Conservation (phyloP, 257 asterid species). For the Catharanthus roseus region DNA sequence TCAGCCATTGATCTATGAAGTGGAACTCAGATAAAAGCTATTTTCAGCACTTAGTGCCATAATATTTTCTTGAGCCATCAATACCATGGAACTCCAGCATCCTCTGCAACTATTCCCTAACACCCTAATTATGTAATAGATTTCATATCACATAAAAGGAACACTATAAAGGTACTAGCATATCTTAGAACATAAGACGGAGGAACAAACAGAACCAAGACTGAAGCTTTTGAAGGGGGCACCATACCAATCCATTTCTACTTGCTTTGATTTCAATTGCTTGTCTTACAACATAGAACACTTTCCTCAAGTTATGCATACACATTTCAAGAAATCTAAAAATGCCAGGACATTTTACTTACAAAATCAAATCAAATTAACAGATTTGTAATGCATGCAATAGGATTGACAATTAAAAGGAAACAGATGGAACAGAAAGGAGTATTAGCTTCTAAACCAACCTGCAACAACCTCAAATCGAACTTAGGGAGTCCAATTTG, state of each 20-base stretch:
- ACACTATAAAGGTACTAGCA: background rate
- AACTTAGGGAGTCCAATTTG: slow-evolving; percentile 77
- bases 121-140: background rate
- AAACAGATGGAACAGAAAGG: background rate
- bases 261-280: too few species aligned
- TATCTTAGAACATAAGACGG: background rate
- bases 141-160: too few species aligned
- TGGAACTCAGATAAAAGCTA: background rate
- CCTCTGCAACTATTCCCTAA: background rate
- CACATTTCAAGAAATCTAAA: background rate
- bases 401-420: slow-evolving; percentile 4
- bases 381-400: slow-evolving; percentile 11
- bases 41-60: background rate
- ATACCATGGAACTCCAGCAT: background rate
- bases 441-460: slow-evolving; percentile 21
- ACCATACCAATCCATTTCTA: background rate
- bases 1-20: background rate
- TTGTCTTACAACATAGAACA: background rate
- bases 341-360: background rate
- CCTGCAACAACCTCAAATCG: slow-evolving; percentile 70
- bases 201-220: background rate
- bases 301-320: background rate
- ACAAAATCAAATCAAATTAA: background rate
- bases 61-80: background rate
- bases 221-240: background rate